A percentile compares a stretch with the other conserved stretches of the same genome.
Conservation (phyloP, 164 flowering plant genomes). For the Kingdonia uniflora region DNA sequence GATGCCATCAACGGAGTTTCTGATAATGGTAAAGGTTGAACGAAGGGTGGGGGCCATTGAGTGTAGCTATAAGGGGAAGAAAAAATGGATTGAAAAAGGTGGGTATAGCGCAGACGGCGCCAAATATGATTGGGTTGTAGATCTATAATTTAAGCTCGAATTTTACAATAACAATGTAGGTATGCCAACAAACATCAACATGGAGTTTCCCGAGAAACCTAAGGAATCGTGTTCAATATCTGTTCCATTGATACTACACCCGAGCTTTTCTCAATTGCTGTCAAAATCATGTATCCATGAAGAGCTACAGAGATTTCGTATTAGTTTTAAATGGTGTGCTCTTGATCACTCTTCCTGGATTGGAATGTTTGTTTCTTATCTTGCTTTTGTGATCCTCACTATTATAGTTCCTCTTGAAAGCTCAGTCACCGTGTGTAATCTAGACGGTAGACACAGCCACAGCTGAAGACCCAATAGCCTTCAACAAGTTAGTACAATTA, state of each 20-base stretch:
- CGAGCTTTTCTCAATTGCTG: constrained; percentile 7
- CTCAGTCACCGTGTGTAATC: constrained; percentile 16
- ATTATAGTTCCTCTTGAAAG: constrained; percentile 27
- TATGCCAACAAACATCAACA: neutral
- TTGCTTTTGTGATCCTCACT: constrained; percentile 27
- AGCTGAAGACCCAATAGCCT: constrained; percentile 14
- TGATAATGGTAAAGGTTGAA: too few relatives aligned
- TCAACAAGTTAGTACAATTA: constrained; percentile 42
- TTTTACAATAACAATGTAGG: too few relatives aligned
- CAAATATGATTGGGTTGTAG: too few relatives aligned
- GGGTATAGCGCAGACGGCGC: too few relatives aligned
- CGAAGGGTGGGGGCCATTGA: too few relatives aligned
- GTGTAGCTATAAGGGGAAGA: too few relatives aligned
- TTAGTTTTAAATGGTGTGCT: constrained; percentile 47
- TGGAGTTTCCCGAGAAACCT: constrained; percentile 2
- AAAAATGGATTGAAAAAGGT: too few relatives aligned
- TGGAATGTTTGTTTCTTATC: constrained; percentile 29
- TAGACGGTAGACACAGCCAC: constrained; percentile 15
- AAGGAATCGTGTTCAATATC: constrained; percentile 4
- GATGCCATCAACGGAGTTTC: too few relatives aligned
- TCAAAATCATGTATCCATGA: constrained; percentile 28
- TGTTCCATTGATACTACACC: constrained; percentile 25
- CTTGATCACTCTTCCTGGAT: constrained; percentile 44
- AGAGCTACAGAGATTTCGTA: constrained; percentile 32
- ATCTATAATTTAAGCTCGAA: too few relatives aligned